Evolutionary conservation across 1,284 basidiomycete species (phyloP).

Genomic region (Cystobasidiaceae sp.): DNA sequence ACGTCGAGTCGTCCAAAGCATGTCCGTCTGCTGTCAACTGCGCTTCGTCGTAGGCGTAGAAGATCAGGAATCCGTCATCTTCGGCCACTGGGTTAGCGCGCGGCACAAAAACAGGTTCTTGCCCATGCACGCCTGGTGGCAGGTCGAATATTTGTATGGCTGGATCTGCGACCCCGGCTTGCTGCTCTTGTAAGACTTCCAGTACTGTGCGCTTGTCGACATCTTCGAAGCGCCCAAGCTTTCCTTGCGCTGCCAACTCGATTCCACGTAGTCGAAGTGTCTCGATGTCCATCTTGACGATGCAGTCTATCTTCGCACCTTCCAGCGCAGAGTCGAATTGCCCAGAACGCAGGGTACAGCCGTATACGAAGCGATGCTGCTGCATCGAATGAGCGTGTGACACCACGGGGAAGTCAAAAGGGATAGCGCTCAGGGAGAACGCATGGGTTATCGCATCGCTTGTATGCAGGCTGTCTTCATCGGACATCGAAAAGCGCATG

Average conservation of each 20-base stretch:
- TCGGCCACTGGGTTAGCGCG: constrained; percentile 41
- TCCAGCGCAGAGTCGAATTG: constrained; percentile 52
- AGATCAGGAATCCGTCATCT: constrained; percentile 52
- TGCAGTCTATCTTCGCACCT: constrained; percentile 53
- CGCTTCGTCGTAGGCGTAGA: constrained; percentile 52
- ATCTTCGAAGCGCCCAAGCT: constrained; percentile 37
- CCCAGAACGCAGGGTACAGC: constrained; percentile 48
- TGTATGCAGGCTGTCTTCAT: constrained; percentile 12
- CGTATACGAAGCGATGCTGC: constrained; percentile 49
- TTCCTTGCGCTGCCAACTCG: constrained; percentile 36
- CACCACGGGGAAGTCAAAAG: constrained; percentile 52
- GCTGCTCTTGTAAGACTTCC: constrained; percentile 46
- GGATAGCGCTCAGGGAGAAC: constrained; percentile 51
- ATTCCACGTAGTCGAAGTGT: constrained; percentile 45
- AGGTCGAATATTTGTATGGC: constrained; percentile 49
- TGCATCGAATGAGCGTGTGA: constrained; percentile 47
- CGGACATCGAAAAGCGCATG: constrained; percentile 47
- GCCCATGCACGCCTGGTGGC: constrained; percentile 49
- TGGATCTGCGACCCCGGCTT: constrained; percentile 9
- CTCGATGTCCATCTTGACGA: constrained; percentile 51
- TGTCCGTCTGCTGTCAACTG: constrained; percentile 47
- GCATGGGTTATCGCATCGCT: constrained; percentile 44
- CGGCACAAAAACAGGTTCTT: constrained; percentile 51
- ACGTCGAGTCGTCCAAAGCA: constrained; percentile 44
- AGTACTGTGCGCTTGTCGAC: constrained; percentile 48